These are phyloP conservation scores for Phyllosticta citriasiana DNA, from an alignment of 2,329 filamentous ascomycete genomes.

Conservation along the genomic window DNA sequence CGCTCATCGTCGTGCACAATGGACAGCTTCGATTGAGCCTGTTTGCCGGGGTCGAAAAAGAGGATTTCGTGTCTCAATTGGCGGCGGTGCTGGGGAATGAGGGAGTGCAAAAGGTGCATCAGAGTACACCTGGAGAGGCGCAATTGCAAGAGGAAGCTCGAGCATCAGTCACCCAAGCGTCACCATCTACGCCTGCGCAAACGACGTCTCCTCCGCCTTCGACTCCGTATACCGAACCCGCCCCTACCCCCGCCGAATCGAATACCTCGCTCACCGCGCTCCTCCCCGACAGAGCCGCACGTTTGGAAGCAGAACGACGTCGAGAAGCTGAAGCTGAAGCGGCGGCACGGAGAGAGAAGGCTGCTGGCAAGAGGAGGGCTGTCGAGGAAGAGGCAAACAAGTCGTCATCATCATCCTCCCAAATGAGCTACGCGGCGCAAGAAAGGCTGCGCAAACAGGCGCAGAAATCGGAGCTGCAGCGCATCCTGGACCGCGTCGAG, in stretches of 20 bases:
- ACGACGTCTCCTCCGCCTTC: slow-evolving; percentile 12
- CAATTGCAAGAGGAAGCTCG: neutral
- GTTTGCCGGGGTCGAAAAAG: slow-evolving; percentile 50
- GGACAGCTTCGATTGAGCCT: slow-evolving; percentile 72
- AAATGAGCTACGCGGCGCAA: slow-evolving; percentile 41
- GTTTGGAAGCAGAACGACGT: slow-evolving; percentile 30
- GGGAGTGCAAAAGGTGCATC: neutral
- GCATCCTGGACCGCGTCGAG: slow-evolving; percentile 66
- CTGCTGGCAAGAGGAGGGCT: slow-evolving; percentile 34
- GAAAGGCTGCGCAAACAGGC: slow-evolving; percentile 55
- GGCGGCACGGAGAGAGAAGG: slow-evolving; percentile 15
- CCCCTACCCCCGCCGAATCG: neutral
- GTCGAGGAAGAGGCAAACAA: slow-evolving; percentile 20
- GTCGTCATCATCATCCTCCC: slow-evolving; percentile 26
- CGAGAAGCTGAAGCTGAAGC: slow-evolving; percentile 13
- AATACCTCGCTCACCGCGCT: neutral
- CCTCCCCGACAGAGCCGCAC: slow-evolving; percentile 30
- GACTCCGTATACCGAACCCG: neutral
- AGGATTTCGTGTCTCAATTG: slow-evolving; percentile 55
- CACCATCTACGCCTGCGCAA: neutral
- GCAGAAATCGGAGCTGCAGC: slow-evolving; percentile 56
- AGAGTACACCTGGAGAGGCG: no score
- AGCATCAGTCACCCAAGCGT: neutral
- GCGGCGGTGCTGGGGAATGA: slow-evolving; percentile 15
- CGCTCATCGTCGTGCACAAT: slow-evolving; percentile 69